These are phyloP conservation scores for Trichoderma cornu-damae DNA, from an alignment of 2,329 filamentous ascomycete species.

Conservation along the genomic window DNA sequence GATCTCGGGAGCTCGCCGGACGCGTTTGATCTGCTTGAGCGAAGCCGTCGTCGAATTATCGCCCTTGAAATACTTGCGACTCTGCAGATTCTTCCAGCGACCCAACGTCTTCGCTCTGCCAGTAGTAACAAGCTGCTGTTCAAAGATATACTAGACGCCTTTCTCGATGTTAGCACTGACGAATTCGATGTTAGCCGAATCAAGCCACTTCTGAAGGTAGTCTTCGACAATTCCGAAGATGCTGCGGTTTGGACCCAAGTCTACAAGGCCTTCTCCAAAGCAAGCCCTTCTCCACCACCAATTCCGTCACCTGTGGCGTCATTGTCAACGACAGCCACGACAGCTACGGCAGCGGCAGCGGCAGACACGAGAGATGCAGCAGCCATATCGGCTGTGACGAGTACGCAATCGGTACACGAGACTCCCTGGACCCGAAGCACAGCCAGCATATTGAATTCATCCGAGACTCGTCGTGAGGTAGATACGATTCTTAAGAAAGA, in stretches of 20 bases:
- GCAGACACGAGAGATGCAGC: too few species aligned
- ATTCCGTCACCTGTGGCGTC: not conserved
- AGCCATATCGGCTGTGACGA: too few species aligned
- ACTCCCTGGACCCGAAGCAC: conserved; percentile 31
- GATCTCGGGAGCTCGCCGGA: conserved; percentile 22
- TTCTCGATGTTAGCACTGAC: conserved; percentile 5
- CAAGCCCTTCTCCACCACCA: conserved; percentile 24
- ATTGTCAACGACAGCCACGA: too few species aligned
- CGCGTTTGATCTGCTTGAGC: conserved; percentile 23
- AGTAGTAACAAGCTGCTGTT: not conserved
- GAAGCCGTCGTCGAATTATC: conserved; percentile 21
- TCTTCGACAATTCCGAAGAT: conserved; percentile 28
- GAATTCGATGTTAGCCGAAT: conserved; percentile 26
- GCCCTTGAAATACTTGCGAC: not conserved
- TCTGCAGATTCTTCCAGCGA: not conserved
- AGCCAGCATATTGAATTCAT: conserved; percentile 33
- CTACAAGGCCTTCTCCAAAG: conserved; percentile 28
- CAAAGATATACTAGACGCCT: not conserved
- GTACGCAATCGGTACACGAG: too few species aligned
- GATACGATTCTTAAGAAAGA: conserved; percentile 26
- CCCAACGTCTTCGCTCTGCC: not conserved
- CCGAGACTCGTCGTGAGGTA: conserved; percentile 31
- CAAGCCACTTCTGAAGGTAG: conserved; percentile 31
- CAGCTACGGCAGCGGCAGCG: too few species aligned
- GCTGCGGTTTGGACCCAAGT: conserved; percentile 35